Base-by-base conservation (phyloP, 352 stramenopile species). In the Phytophthora constricta region DNA sequence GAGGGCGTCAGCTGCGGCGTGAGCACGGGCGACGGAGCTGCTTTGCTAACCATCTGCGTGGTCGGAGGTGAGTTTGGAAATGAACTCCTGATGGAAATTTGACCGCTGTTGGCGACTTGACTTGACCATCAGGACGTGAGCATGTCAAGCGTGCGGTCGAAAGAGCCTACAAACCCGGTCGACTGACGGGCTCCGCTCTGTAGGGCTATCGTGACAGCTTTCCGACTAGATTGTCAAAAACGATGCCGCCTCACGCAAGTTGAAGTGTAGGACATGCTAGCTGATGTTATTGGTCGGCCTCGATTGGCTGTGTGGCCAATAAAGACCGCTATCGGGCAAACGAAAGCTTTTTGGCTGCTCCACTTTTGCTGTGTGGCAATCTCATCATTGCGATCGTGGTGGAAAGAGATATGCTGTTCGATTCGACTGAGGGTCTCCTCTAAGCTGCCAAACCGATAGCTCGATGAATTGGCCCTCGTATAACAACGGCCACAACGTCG, bases 21-120 rank as follows among this genome's bases (percentile, higher is more conserved):
- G 47, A 65, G 53, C 14, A 31, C 26, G 3, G 59, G 65, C 0
- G 59, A 74, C 31, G 55, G 53, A 20, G 43, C 53, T n/a, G 37
- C 17, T 57, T 58, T n/a, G 11, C 65, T 68, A 27, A 34, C 58
- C 65, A 72, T 72, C 25, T 59, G 63, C 22, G 53, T 34, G 53
- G 52, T 8, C 33, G 48, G 39, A 50, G 26, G 50, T 13, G n/a
- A 61, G 22, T 64, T 56, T 17, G 27, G 5, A 72, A 68, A 50
- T 72, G 65, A 60, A 13, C 45, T 16, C 2, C 5, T n/a, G 22
- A 23, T 27, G 2, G 26, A 41, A 26, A 41, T 42, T 53, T 43
- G 47, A 37, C 13, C 0, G 5, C 2, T 20, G 19, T 14, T 37
- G 4, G 4, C 45, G 7, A 37, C 5, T 27, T 47, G 19, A 20